These are phyloP conservation scores for Limonomyces culmigenus DNA, from an alignment of 1,284 basidiomycete genomes.

Conservation along the genomic window DNA sequence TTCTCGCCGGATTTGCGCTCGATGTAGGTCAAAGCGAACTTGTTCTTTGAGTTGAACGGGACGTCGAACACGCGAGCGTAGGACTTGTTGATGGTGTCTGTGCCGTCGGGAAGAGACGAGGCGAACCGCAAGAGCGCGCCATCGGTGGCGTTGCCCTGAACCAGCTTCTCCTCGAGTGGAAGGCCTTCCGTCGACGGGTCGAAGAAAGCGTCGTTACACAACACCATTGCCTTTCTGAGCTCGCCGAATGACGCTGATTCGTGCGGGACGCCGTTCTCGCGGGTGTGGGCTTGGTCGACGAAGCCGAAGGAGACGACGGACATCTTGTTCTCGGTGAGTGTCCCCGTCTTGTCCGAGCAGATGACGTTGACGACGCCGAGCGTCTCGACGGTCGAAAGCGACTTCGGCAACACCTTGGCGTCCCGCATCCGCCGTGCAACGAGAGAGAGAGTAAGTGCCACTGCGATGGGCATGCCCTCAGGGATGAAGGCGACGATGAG, in stretches of 20 bases:
- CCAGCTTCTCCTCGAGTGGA: constrained; percentile 41
- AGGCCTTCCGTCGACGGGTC: constrained; percentile 46
- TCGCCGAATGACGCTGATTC: too few relatives aligned
- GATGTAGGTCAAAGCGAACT: constrained; percentile 56
- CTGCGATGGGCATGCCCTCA: constrained; percentile 53
- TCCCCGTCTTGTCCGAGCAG: constrained; percentile 65
- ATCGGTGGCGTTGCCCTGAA: constrained; percentile 55
- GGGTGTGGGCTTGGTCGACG: too few relatives aligned
- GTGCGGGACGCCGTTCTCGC: too few relatives aligned
- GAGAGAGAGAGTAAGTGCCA: constrained; percentile 52
- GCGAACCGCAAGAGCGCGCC: constrained; percentile 52
- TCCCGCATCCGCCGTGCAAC: constrained; percentile 59
- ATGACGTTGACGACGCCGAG: constrained; percentile 42
- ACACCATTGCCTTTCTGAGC: constrained; percentile 42
- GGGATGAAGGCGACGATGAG: constrained; percentile 60
- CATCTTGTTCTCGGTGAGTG: constrained; percentile 60
- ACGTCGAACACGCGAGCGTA: constrained; percentile 48
- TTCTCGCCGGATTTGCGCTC: too few relatives aligned
- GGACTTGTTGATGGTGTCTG: constrained; percentile 32
- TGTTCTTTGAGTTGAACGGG: constrained; percentile 57
- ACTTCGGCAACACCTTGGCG: constrained; percentile 55
- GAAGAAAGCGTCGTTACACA: constrained; percentile 46
- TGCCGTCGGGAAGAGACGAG: constrained; percentile 31
- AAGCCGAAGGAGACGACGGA: constrained; percentile 48
- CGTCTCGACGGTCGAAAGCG: constrained; percentile 56